Percentiles rank a stretch among this genome's conserved stretches.
Evolutionary conservation across 176 grass and related monocot species (phyloP).

Genomic region (Hyparrhenia diplandra): DNA sequence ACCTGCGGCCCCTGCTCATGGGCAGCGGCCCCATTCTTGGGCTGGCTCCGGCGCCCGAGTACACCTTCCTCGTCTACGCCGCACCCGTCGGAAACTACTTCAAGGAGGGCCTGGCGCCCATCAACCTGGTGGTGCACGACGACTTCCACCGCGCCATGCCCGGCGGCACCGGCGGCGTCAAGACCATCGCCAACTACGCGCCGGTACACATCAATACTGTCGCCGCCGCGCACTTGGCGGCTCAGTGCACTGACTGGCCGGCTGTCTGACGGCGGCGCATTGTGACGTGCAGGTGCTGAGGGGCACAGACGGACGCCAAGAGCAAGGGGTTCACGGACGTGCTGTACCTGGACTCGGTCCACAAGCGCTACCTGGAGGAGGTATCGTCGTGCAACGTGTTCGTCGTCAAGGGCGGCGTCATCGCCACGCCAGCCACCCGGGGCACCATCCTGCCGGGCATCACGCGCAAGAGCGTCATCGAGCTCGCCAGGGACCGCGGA

Average conservation of each 20-base stretch:
- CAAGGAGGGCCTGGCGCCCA: conserved; percentile 77
- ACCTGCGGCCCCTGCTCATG: conserved; percentile 82
- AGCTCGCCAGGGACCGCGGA: conserved; percentile 56
- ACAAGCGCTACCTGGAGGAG: conserved; percentile 86
- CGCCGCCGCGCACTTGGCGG: background rate
- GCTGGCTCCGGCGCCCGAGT: conserved; percentile 81
- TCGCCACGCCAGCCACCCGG: conserved; percentile 54
- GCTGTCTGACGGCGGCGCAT: background rate
- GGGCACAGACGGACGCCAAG: conserved; percentile 64
- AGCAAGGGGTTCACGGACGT: conserved; percentile 78
- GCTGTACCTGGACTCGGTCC: conserved; percentile 77
- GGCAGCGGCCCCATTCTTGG: conserved; percentile 75
- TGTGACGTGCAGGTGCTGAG: conserved; percentile 51
- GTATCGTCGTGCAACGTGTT: conserved; percentile 92
- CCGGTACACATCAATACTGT: conserved; percentile 33
- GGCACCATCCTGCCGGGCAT: conserved; percentile 90
- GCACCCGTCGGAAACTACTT: conserved; percentile 84
- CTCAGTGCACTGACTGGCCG: background rate
- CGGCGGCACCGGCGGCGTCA: conserved; percentile 81
- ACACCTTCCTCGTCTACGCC: conserved; percentile 78
- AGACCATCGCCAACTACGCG: conserved; percentile 91
- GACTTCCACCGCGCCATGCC: conserved; percentile 69
- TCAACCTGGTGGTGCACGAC: conserved; percentile 62
- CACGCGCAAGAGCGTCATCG: conserved; percentile 91
- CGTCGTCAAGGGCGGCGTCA: conserved; percentile 59